Conservation (phyloP, 176 grass and related monocot species). For the Rhynchospora pubera region DNA sequence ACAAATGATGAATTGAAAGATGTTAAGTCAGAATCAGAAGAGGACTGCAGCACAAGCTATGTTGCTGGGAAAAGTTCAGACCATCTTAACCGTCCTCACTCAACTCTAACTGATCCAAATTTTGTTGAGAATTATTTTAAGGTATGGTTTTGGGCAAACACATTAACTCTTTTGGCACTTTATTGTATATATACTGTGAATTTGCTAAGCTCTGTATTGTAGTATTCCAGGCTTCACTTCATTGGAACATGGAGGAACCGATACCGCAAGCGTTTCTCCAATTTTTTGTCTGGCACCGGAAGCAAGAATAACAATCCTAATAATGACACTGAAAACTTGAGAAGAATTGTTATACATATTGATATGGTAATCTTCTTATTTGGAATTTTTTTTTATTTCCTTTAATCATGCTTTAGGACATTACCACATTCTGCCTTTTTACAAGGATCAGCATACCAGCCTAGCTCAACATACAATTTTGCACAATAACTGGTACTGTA, state of each 20-base stretch:
- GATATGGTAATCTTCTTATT: slow-evolving; percentile 75
- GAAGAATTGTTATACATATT: slow-evolving; percentile 65
- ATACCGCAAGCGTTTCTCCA: slow-evolving; percentile 70
- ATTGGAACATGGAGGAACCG: slow-evolving; percentile 98
- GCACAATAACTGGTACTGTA: slow-evolving; percentile 7
- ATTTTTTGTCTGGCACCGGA: slow-evolving; percentile 34
- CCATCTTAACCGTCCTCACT: slow-evolving; percentile 43
- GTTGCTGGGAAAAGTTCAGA: slow-evolving; percentile 22
- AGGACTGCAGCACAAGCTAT: slow-evolving; percentile 32
- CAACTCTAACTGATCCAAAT: slow-evolving; percentile 77
- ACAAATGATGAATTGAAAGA: slow-evolving; percentile 25
- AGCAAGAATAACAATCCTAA: slow-evolving; percentile 31
- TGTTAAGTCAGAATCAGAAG: slow-evolving; percentile 36
- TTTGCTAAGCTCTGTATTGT: slow-evolving; percentile 28
- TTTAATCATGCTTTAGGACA: background rate
- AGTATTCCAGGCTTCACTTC: slow-evolving; percentile 92
- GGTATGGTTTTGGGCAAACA: slow-evolving; percentile 33
- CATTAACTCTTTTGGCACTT: background rate
- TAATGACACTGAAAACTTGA: slow-evolving; percentile 36
- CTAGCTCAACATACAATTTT: background rate
- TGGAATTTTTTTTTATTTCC: slow-evolving; percentile 12
- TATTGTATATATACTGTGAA: slow-evolving; percentile 18
- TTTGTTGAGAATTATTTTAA: slow-evolving; percentile 99
- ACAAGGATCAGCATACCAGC: background rate
- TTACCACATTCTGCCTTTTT: slow-evolving; percentile 11